Conservation (phyloP, 192 early-diverging fungal species). For the Coemansia sp. region DNA sequence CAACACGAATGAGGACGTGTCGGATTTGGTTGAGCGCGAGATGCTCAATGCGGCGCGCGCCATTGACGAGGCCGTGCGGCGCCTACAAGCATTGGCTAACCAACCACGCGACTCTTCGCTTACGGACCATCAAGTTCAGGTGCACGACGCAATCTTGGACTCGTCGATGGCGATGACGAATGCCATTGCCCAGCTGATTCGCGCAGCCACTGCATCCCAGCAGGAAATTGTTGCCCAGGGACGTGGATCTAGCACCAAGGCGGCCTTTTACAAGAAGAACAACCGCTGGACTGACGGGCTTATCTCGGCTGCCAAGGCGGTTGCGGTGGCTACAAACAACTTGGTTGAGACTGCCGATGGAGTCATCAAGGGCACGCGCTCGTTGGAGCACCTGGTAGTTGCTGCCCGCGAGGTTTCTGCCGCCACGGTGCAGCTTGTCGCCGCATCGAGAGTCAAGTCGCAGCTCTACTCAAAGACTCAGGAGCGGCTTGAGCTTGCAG, state of each 20-base stretch:
- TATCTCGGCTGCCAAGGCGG: slow-evolving; percentile 93
- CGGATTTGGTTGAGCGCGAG: slow-evolving; percentile 88
- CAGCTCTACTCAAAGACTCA: slow-evolving; percentile 90
- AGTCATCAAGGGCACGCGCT: slow-evolving; percentile 84
- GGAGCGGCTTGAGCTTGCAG: slow-evolving; percentile 89
- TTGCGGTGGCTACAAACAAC: slow-evolving; percentile 88
- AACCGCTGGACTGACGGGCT: slow-evolving; percentile 99
- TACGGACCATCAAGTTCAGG: slow-evolving; percentile 77
- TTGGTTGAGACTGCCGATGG: slow-evolving; percentile 96
- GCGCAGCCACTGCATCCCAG: slow-evolving; percentile 91
- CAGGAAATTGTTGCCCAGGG: slow-evolving; percentile 97
- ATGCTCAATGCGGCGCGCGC: slow-evolving; percentile 90
- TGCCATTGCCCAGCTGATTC: slow-evolving; percentile 91
- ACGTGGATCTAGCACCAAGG: slow-evolving; percentile 72
- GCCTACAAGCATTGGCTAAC: slow-evolving; percentile 77
- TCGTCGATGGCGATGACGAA: slow-evolving; percentile 91
- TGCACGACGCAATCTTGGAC: slow-evolving; percentile 87
- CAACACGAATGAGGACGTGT: slow-evolving; percentile 71
- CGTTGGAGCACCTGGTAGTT: slow-evolving; percentile 95
- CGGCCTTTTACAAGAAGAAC: slow-evolving; percentile 98
- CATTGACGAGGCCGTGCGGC: slow-evolving; percentile 86
- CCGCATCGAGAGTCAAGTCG: slow-evolving; percentile 94
- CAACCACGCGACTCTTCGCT: slow-evolving; percentile 72
- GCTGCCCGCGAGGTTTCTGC: slow-evolving; percentile 96
- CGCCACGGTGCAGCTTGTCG: slow-evolving; percentile 94